Conservation (phyloP, 768 basidiomycete species). For the Fibroporia radiculosa region DNA sequence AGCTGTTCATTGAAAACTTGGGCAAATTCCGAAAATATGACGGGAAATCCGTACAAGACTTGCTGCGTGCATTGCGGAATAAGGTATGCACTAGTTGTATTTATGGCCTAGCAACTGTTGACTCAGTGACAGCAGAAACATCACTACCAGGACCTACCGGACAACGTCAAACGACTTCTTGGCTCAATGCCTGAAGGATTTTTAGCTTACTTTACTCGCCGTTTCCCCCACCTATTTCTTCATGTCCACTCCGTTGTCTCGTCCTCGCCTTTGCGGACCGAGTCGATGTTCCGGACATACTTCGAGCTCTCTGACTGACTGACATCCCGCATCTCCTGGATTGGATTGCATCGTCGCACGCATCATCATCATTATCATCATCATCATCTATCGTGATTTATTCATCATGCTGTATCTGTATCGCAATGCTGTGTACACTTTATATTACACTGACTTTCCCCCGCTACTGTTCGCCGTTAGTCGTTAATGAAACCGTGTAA, state of each 20-base stretch:
- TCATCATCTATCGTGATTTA: conserved; percentile 10
- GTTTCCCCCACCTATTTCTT: conserved; percentile 87
- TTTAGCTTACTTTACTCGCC: conserved; percentile 84
- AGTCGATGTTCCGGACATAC: conserved; percentile 88
- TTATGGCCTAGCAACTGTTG: background rate
- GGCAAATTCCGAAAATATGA: conserved; percentile 99
- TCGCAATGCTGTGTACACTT: conserved; percentile 11
- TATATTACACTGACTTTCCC: too few relatives aligned
- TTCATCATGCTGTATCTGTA: conserved; percentile 23
- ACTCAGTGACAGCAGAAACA: conserved; percentile 70
- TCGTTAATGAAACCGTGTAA: too few relatives aligned
- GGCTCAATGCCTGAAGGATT: conserved; percentile 92
- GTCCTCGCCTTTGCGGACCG: conserved; percentile 60
- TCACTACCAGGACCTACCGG: conserved; percentile 95
- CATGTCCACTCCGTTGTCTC: conserved; percentile 86
- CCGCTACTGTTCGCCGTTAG: too few relatives aligned
- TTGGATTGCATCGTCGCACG: conserved; percentile 4
- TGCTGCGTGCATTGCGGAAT: conserved; percentile 88
- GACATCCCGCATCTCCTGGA: background rate
- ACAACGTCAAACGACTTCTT: conserved; percentile 80
- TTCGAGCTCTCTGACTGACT: conserved; percentile 60
- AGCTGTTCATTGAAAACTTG: conserved; percentile 84
- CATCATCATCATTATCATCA: conserved; percentile 8
- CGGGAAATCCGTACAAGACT: conserved; percentile 81
- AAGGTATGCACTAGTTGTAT: conserved; percentile 46